A percentile compares a stretch with the other conserved stretches of the same genome.
These are phyloP conservation scores for Alternaria incomplexa DNA, from an alignment of 2,329 filamentous ascomycete genomes.

Conservation along the genomic window DNA sequence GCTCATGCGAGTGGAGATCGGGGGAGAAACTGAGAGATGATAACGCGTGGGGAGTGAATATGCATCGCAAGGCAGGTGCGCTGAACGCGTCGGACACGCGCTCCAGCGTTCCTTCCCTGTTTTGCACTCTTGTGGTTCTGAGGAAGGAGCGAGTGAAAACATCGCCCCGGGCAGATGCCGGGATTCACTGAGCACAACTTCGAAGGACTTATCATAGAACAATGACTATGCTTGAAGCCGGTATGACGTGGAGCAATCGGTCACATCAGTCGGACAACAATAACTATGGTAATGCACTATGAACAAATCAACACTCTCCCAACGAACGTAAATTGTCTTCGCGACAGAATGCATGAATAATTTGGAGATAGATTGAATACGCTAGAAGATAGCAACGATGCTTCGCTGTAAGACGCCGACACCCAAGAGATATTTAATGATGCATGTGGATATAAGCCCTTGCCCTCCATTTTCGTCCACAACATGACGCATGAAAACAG, in stretches of 20 bases:
- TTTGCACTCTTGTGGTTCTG: background rate
- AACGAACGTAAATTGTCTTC: background rate
- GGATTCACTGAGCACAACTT: background rate
- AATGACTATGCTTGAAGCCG: background rate
- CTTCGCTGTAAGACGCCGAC: background rate
- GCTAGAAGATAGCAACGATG: background rate
- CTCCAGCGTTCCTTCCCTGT: conserved; percentile 11
- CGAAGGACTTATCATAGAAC: background rate
- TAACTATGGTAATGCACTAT: background rate
- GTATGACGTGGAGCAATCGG: background rate
- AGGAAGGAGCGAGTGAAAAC: conserved; percentile 1
- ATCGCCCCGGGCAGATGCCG: background rate
- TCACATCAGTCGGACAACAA: background rate
- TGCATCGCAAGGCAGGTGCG: background rate
- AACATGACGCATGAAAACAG: background rate
- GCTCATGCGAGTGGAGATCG: background rate
- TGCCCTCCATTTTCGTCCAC: conserved; percentile 2
- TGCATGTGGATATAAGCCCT: background rate
- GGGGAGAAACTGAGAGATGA: background rate
- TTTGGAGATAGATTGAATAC: background rate
- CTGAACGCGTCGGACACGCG: background rate
- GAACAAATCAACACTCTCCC: background rate
- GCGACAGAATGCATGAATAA: background rate
- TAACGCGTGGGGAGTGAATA: background rate
- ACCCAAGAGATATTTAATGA: background rate